Percentiles rank a stretch among this genome's conserved stretches.
Evolutionary conservation across 2,329 filamentous ascomycete species (phyloP).

Genomic region (Xylaria multiplex): DNA sequence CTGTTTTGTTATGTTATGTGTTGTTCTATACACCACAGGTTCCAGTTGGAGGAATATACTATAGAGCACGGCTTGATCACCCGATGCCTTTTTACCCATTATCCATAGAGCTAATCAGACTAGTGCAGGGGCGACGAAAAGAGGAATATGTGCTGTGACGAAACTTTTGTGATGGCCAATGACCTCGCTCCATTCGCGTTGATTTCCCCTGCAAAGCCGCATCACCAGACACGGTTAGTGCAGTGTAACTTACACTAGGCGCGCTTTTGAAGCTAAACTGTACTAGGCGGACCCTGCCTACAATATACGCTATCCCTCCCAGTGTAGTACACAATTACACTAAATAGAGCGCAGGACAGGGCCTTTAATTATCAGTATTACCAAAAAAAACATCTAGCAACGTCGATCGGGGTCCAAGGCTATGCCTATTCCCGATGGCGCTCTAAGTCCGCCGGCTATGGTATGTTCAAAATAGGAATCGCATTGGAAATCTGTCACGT

Average conservation of each 20-base stretch:
- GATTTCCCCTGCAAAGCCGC: slow-evolving; percentile 8
- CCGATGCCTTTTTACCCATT: background rate
- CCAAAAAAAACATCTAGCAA: slow-evolving; percentile 4
- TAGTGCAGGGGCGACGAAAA: slow-evolving; percentile 16
- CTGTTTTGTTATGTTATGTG: too few species aligned
- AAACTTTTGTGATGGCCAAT: slow-evolving; percentile 17
- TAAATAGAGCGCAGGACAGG: too few species aligned
- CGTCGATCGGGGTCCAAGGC: background rate
- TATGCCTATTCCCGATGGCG: background rate
- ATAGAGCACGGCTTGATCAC: background rate
- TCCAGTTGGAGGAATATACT: background rate
- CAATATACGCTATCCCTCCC: too few species aligned
- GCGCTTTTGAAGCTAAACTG: too few species aligned
- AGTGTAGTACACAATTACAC: too few species aligned
- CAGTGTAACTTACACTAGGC: background rate
- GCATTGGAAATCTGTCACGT: background rate
- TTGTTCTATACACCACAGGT: too few species aligned
- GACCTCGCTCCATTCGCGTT: slow-evolving; percentile 1
- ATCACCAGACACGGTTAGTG: slow-evolving; percentile 7
- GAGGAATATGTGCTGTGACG: slow-evolving; percentile 24
- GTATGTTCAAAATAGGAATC: background rate
- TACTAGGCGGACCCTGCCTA: too few species aligned
- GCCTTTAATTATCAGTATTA: background rate
- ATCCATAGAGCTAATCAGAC: background rate
- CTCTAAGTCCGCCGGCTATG: background rate